Evolutionary conservation across 306 rosid species (phyloP).

Genomic region (Lablab purpureus): DNA sequence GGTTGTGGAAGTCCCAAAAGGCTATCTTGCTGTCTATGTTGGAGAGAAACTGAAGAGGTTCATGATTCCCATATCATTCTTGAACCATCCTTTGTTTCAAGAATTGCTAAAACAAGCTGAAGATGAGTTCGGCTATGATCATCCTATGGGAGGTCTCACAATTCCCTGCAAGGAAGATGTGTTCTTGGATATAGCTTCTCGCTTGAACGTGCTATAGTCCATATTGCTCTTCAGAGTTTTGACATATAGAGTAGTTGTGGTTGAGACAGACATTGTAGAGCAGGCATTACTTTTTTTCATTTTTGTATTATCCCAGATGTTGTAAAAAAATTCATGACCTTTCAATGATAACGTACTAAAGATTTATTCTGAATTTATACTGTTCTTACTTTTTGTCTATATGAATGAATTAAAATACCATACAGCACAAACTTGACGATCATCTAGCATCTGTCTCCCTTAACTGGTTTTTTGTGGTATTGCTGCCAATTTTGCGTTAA

Average conservation of each 20-base stretch:
- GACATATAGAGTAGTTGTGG: background rate
- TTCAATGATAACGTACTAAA: background rate
- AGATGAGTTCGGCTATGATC: background rate
- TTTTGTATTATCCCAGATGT: background rate
- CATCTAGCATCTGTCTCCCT: background rate
- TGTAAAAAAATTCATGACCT: background rate
- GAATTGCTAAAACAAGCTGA: background rate
- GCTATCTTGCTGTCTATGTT: slow-evolving; percentile 2
- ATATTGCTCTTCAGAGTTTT: background rate
- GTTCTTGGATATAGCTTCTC: background rate
- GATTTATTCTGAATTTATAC: background rate
- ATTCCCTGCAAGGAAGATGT: background rate
- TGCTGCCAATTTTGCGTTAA: background rate
- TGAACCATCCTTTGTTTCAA: background rate
- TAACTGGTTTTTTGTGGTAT: background rate
- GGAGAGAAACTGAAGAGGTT: background rate
- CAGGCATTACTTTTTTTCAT: background rate
- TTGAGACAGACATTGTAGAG: background rate
- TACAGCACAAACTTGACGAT: background rate
- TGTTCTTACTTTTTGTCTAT: background rate
- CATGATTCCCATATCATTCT: background rate
- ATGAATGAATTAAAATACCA: background rate
- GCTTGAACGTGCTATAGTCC: background rate
- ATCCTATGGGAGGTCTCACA: slow-evolving; percentile 18
- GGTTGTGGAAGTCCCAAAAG: background rate